Percentiles rank a stretch among this genome's conserved stretches.
These are phyloP conservation scores for Aspergillus leporis DNA, from an alignment of 495 filamentous ascomycete genomes.

Conservation along the genomic window DNA sequence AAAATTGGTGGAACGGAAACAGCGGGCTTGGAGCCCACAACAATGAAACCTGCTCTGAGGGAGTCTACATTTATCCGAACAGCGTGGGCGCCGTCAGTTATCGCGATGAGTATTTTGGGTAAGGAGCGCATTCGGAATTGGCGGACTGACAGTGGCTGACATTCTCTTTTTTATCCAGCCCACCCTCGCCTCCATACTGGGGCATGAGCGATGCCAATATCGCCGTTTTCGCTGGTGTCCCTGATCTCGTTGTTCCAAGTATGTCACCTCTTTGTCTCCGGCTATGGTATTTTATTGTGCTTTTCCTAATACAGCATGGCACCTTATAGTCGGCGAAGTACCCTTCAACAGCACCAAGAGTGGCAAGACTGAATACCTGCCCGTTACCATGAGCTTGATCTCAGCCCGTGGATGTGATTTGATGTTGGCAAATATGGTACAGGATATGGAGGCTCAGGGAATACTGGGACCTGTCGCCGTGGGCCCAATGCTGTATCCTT, in stretches of 20 bases:
- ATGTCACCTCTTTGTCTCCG: too few species aligned
- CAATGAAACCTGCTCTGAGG: slow-evolving; percentile 40
- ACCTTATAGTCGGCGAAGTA: slow-evolving; percentile 53
- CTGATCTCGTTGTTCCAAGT: slow-evolving; percentile 57
- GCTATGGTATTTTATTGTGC: too few species aligned
- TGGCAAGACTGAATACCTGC: slow-evolving; percentile 53
- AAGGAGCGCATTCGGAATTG: too few species aligned
- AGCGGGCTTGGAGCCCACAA: slow-evolving; percentile 43
- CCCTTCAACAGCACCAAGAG: slow-evolving; percentile 54
- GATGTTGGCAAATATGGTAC: slow-evolving; percentile 56
- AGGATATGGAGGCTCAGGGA: slow-evolving; percentile 49
- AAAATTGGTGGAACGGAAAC: slow-evolving; percentile 49
- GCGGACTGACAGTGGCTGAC: too few species aligned
- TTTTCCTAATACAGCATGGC: too few species aligned
- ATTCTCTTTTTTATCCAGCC: slow-evolving; percentile 1
- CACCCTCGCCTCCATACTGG: slow-evolving; percentile 31
- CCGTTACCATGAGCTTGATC: slow-evolving; percentile 59
- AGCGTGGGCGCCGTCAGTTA: slow-evolving; percentile 28
- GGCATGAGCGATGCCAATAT: slow-evolving; percentile 46
- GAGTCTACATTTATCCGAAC: slow-evolving; percentile 35
- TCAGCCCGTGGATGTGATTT: slow-evolving; percentile 63
- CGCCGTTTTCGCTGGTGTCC: slow-evolving; percentile 47
- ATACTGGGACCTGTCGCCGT: slow-evolving; percentile 48
- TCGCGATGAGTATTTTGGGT: slow-evolving; percentile 28
- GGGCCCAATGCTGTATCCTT: slow-evolving; percentile 35